Evolutionary conservation across 2,329 filamentous ascomycete species (phyloP).

Genomic region (Pseudogymnoascus sp.): DNA sequence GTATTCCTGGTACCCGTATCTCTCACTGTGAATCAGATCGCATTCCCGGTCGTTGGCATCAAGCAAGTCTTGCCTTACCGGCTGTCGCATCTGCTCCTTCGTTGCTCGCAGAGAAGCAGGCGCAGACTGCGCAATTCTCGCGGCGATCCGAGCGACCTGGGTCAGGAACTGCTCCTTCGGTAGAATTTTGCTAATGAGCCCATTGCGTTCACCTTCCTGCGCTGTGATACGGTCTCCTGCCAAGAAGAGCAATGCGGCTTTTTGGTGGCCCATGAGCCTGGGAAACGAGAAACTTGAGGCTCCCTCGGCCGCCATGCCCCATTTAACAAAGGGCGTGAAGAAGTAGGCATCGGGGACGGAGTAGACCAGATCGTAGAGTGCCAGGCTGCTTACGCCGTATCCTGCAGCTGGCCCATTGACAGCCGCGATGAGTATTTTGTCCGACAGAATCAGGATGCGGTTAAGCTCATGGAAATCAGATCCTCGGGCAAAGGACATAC

Average conservation of each 20-base stretch:
- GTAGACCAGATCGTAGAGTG: constrained; percentile 21
- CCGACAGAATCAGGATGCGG: constrained; percentile 16
- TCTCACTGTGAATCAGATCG: constrained; percentile 11
- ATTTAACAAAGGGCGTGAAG: constrained; percentile 23
- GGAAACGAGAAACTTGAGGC: constrained; percentile 20
- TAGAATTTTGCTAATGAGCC: constrained; percentile 19
- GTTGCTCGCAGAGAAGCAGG: constrained; percentile 14
- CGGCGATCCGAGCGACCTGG: constrained; percentile 15
- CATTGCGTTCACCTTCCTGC: constrained; percentile 13
- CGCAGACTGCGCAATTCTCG: constrained; percentile 14
- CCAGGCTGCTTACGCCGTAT: constrained; percentile 20
- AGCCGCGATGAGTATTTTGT: constrained; percentile 21
- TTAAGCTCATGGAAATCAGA: constrained; percentile 20
- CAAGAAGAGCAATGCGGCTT: constrained; percentile 18
- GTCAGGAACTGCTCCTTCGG: constrained; percentile 15
- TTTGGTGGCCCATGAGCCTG: constrained; percentile 20
- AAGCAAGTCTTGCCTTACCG: constrained; percentile 15
- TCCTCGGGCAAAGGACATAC: constrained; percentile 15
- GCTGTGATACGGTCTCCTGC: constrained; percentile 19
- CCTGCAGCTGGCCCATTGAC: constrained; percentile 22
- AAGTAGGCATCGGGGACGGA: constrained; percentile 20
- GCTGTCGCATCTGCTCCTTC: constrained; percentile 19
- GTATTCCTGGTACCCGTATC: constrained; percentile 12
- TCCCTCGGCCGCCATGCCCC: constrained; percentile 20
- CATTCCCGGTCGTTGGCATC: constrained; percentile 16